These are phyloP conservation scores for Solanum chacoense DNA, from an alignment of 305 asterid genomes.

Conservation along the genomic window DNA sequence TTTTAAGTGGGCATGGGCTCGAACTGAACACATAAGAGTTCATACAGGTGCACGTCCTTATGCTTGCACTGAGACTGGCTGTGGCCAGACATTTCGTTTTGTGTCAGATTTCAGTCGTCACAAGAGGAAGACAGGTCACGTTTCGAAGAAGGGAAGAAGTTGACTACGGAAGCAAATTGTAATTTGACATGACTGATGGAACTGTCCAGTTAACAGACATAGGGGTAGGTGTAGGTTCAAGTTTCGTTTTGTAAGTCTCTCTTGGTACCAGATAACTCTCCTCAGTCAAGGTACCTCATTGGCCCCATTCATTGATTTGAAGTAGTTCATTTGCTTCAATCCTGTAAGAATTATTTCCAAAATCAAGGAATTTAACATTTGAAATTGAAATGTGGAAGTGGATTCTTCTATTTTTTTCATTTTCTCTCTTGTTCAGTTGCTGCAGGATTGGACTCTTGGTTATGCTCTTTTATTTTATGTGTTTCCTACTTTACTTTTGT, in stretches of 20 bases:
- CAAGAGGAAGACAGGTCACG: constrained; percentile 96
- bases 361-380: constrained; percentile 19
- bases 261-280: constrained; percentile 35
- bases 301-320: constrained; percentile 36
- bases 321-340: constrained; percentile 39
- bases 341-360: constrained; percentile 22
- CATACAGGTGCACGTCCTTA: constrained; percentile 99
- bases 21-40: constrained; percentile 97
- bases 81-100: constrained; percentile 92
- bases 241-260: constrained; percentile 32
- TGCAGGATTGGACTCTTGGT: not conserved
- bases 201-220: constrained; percentile 30
- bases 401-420: not conserved
- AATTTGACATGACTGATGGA: constrained; percentile 27
- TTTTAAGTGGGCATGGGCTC: constrained; percentile 99
- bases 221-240: constrained; percentile 47
- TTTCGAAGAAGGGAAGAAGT: constrained; percentile 55
- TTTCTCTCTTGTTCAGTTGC: not conserved
- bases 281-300: constrained; percentile 35
- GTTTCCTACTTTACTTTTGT: not conserved
- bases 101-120: constrained; percentile 99
- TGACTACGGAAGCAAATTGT: constrained; percentile 11
- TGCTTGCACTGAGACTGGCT: constrained; percentile 66
- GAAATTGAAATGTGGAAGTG: constrained; percentile 4
- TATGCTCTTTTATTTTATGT: not conserved